Evolutionary conservation across 2,329 filamentous ascomycete genomes (phyloP).

Genomic region (Tricladium varicosporioides): DNA sequence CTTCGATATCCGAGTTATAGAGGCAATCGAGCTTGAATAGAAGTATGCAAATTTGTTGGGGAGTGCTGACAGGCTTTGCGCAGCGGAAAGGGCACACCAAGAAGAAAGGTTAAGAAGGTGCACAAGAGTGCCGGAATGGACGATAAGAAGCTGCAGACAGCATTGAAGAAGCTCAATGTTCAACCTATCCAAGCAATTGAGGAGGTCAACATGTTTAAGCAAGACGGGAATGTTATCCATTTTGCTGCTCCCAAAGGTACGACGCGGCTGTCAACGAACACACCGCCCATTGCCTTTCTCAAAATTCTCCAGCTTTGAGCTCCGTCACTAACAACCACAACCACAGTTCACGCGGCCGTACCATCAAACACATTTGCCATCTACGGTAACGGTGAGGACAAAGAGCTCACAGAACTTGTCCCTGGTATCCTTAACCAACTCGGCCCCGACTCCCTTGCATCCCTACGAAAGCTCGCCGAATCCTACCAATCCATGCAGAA

Average conservation of each 20-base stretch:
- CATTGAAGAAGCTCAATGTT: slow-evolving; percentile 99
- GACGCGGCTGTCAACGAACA: slow-evolving; percentile 2
- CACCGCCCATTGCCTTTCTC: neutral
- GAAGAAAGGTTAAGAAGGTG: slow-evolving; percentile 98
- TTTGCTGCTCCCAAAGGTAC: slow-evolving; percentile 95
- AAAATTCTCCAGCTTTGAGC: neutral
- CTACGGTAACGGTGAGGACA: slow-evolving; percentile 98
- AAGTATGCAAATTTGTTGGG: neutral
- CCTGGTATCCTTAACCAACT: slow-evolving; percentile 99
- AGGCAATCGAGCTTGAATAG: neutral
- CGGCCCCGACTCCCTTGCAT: slow-evolving; percentile 94
- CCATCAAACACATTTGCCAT: slow-evolving; percentile 99
- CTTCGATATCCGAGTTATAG: neutral
- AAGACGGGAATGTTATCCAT: slow-evolving; percentile 99
- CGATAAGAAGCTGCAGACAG: slow-evolving; percentile 98
- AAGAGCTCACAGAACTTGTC: slow-evolving; percentile 99
- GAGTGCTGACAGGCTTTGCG: slow-evolving; percentile 28
- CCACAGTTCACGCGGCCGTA: slow-evolving; percentile 88
- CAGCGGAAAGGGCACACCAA: slow-evolving; percentile 94
- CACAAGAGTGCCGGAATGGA: slow-evolving; percentile 90
- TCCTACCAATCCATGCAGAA: slow-evolving; percentile 99
- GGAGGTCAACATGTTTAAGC: slow-evolving; percentile 99
- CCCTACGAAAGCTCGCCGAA: slow-evolving; percentile 96
- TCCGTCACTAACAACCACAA: slow-evolving; percentile 6
- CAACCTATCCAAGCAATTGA: slow-evolving; percentile 99